Evolutionary conservation across 345 rosid species (phyloP).

Genomic region (Eucalyptus dawsonii): DNA sequence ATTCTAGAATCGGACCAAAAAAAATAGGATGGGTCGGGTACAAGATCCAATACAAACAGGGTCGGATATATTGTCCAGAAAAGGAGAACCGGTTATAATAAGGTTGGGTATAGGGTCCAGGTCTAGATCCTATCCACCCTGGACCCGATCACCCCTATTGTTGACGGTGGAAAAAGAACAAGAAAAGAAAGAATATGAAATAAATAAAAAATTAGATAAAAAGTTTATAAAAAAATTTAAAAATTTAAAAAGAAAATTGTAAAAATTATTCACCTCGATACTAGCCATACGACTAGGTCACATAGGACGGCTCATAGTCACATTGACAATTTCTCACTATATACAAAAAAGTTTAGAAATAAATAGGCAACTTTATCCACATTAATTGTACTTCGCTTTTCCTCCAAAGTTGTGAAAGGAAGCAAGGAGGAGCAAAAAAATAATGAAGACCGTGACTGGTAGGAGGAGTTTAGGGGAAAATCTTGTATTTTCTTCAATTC

Average conservation of each 20-base stretch:
- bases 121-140: no score
- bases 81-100: no score
- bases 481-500: no score
- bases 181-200: not conserved
- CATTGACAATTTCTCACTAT: not conserved
- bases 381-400: not conserved
- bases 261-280: not conserved
- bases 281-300: fast-evolving
- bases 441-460: no score
- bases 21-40: no score
- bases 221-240: not conserved
- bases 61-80: no score
- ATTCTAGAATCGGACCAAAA: no score
- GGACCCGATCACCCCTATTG: no score
- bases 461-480: no score
- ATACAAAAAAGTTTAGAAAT: not conserved
- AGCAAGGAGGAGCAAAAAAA: no score
- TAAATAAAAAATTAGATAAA: not conserved
- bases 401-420: not conserved
- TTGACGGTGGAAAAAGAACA: not conserved
- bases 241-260: not conserved
- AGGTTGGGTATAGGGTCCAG: no score
- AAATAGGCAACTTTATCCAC: not conserved
- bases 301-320: not conserved
- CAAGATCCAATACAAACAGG: no score